Conservation (phyloP, 2,329 filamentous ascomycete genomes). For the Purpureocillium takamizusanense region DNA sequence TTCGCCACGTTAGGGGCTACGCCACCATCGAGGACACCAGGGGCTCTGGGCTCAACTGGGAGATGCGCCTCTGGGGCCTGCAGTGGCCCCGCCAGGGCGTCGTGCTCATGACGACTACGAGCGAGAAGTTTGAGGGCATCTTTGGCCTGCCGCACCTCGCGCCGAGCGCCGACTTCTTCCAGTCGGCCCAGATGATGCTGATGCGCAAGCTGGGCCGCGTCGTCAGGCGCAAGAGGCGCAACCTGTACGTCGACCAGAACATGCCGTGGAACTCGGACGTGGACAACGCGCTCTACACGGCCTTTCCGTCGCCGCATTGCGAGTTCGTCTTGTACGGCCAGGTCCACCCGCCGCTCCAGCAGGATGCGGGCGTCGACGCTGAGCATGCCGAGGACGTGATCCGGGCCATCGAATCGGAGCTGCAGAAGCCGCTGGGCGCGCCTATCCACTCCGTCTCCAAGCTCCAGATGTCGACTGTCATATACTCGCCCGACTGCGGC, state of each 20-base stretch:
- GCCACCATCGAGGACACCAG: slow-evolving; percentile 64
- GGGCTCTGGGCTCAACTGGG: slow-evolving; percentile 62
- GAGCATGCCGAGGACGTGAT: slow-evolving; percentile 31
- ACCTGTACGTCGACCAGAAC: slow-evolving; percentile 42
- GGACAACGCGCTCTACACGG: slow-evolving; percentile 49
- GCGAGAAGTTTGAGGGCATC: slow-evolving; percentile 88
- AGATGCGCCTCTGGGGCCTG: slow-evolving; percentile 71
- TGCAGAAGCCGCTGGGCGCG: slow-evolving; percentile 51
- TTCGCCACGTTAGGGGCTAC: slow-evolving; percentile 61
- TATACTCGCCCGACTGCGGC: slow-evolving; percentile 61
- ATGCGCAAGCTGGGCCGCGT: slow-evolving; percentile 62
- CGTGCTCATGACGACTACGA: slow-evolving; percentile 78
- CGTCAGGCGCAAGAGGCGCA: slow-evolving; percentile 55
- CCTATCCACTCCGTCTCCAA: slow-evolving; percentile 45
- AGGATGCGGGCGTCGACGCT: slow-evolving; percentile 22
- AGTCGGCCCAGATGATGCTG: slow-evolving; percentile 54
- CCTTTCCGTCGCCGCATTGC: slow-evolving; percentile 62
- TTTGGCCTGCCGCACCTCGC: slow-evolving; percentile 82
- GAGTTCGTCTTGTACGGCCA: slow-evolving; percentile 86
- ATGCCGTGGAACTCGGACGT: slow-evolving; percentile 72
- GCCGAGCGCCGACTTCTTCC: slow-evolving; percentile 46
- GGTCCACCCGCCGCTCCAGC: slow-evolving; percentile 47
- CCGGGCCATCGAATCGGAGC: slow-evolving; percentile 50
- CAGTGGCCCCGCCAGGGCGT: slow-evolving; percentile 78
- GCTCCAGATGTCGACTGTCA: slow-evolving; percentile 52